Conservation (phyloP, 2,329 filamentous ascomycete genomes). For the Tolypocladium tundrense region DNA sequence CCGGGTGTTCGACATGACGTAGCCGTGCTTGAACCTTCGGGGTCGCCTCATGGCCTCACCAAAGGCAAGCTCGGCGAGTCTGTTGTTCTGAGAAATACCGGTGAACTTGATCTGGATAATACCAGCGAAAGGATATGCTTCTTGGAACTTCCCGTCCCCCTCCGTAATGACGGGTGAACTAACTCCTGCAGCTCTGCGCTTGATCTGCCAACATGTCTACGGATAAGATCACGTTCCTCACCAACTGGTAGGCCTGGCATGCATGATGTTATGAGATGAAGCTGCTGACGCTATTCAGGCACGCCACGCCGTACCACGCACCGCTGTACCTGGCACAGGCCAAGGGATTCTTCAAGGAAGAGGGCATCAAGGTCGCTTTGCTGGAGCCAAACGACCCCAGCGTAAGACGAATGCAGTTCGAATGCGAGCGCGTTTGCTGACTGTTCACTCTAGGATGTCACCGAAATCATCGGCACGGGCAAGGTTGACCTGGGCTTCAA, state of each 20-base stretch:
- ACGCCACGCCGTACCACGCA: conserved; percentile 72
- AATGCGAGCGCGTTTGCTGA: not conserved
- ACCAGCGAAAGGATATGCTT: conserved; percentile 83
- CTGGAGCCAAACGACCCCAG: conserved; percentile 73
- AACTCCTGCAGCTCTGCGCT: conserved; percentile 33
- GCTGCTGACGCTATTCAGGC: conserved; percentile 37
- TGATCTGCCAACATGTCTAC: conserved; percentile 56
- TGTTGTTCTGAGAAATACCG: conserved; percentile 64
- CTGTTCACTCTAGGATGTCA: conserved; percentile 51
- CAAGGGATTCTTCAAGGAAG: conserved; percentile 64
- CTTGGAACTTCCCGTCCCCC: conserved; percentile 34
- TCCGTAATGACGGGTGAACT: conserved; percentile 27
- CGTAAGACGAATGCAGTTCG: conserved; percentile 25
- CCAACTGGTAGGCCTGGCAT: conserved; percentile 55
- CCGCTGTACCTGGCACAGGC: conserved; percentile 68
- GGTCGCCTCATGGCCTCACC: not conserved
- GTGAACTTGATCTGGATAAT: conserved; percentile 82
- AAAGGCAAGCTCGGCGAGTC: conserved; percentile 9
- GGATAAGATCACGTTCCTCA: conserved; percentile 77
- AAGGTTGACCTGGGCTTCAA: conserved; percentile 75
- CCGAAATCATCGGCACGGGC: conserved; percentile 67
- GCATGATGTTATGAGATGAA: not conserved
- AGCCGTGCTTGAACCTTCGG: not conserved
- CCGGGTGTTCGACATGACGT: conserved; percentile 29
- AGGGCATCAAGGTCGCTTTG: conserved; percentile 67